phyloP scores from a whole-genome alignment of 106 monocot genomes.

The Acorus gramineus region DNA sequence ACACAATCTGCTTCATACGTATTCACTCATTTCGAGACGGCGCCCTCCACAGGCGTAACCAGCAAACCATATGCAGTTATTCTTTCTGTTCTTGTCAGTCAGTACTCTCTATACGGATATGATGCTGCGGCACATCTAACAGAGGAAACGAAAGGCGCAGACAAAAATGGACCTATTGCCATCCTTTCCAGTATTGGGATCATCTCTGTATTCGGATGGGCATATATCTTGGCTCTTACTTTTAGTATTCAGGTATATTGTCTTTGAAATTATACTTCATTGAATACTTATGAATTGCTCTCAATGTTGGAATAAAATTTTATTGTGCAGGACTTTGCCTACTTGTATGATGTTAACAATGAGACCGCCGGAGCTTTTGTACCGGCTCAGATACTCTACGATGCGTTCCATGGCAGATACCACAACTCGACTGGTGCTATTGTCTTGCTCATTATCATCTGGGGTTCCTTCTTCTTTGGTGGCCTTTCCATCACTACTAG shows the following conservation, averaged over 20 bases:
- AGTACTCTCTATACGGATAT: constrained; percentile 84
- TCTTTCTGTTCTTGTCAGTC: constrained; percentile 59
- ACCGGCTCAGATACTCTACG: constrained; percentile 66
- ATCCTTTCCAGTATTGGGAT: constrained; percentile 79
- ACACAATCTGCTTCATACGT: constrained; percentile 71
- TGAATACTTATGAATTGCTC: neutral
- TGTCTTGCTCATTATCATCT: constrained; percentile 55
- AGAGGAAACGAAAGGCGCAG: constrained; percentile 88
- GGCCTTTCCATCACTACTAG: constrained; percentile 85
- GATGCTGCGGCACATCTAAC: constrained; percentile 86
- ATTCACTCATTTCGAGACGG: constrained; percentile 58
- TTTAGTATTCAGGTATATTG: constrained; percentile 81
- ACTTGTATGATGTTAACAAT: constrained; percentile 52
- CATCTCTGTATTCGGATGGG: constrained; percentile 76
- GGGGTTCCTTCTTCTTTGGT: constrained; percentile 92
- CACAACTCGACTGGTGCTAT: constrained; percentile 57
- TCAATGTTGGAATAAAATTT: neutral
- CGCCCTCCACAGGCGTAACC: constrained; percentile 43
- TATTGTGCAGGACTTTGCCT: constrained; percentile 40
- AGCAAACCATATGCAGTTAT: constrained; percentile 59
- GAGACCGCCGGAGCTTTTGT: constrained; percentile 69
- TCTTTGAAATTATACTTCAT: neutral
- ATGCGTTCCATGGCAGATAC: constrained; percentile 77
- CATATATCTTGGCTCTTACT: constrained; percentile 72
- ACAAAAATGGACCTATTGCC: constrained; percentile 75